These are phyloP conservation scores for Aspergillus hancockii DNA, from an alignment of 495 filamentous ascomycete genomes.

Conservation along the genomic window DNA sequence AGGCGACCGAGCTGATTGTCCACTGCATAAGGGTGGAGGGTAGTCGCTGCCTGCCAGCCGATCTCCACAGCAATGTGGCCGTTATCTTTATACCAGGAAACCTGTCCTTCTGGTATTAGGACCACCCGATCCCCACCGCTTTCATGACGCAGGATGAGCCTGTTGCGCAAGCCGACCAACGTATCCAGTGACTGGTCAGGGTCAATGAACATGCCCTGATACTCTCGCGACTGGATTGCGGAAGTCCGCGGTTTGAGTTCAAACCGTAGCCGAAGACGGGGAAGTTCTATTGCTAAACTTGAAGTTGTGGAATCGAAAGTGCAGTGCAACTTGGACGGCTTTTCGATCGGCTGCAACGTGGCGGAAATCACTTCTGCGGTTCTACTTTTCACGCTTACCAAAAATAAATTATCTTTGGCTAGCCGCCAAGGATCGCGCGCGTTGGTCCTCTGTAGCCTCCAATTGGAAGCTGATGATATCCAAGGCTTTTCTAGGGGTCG, in stretches of 20 bases:
- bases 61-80: slow-evolving; percentile 49
- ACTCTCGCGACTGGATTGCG: slow-evolving; percentile 50
- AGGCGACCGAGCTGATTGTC: slow-evolving; percentile 51
- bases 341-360: slow-evolving; percentile 37
- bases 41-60: slow-evolving; percentile 12
- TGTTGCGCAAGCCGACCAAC: slow-evolving; percentile 54
- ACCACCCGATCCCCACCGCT: slow-evolving; percentile 33
- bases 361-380: slow-evolving; percentile 30
- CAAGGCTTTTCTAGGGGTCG: slow-evolving; percentile 45
- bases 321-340: slow-evolving; percentile 34
- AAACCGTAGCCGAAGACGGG: slow-evolving; percentile 53
- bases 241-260: slow-evolving; percentile 29
- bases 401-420: neutral
- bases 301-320: slow-evolving; percentile 11
- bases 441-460: slow-evolving; percentile 29
- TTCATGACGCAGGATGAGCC: slow-evolving; percentile 47
- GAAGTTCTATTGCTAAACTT: slow-evolving; percentile 44
- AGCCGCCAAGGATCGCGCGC: no score
- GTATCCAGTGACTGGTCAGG: slow-evolving; percentile 49
- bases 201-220: slow-evolving; percentile 57
- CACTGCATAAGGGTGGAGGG: slow-evolving; percentile 47
- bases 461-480: slow-evolving; percentile 30
- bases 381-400: slow-evolving; percentile 37
- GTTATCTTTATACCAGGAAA: slow-evolving; percentile 2
- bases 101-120: slow-evolving; percentile 49